Percentiles rank a stretch among this genome's conserved stretches.
Conservation (phyloP, 73 alveolate genomes). For the Paramecium sexaurelia region DNA sequence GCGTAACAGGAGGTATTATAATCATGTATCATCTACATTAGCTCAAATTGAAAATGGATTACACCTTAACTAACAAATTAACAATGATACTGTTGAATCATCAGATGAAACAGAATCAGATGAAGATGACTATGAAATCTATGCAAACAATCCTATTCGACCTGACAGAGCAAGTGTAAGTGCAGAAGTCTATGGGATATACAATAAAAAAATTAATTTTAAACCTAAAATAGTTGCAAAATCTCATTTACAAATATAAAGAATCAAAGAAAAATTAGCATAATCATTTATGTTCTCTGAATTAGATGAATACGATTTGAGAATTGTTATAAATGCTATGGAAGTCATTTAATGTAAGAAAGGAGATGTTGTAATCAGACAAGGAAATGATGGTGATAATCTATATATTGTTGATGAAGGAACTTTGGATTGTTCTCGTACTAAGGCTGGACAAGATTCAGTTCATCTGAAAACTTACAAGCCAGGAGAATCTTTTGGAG, state of each 20-base stretch:
- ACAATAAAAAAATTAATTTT: conserved; percentile 74
- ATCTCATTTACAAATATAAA: conserved; percentile 71
- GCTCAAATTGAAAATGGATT: conserved; percentile 23
- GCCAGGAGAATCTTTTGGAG: conserved; percentile 88
- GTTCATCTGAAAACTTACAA: conserved; percentile 72
- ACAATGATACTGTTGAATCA: background rate
- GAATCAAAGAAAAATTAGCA: conserved; percentile 74
- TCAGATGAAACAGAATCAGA: conserved; percentile 36
- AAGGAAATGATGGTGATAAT: conserved; percentile 95
- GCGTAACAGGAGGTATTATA: background rate
- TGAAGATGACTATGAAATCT: conserved; percentile 60
- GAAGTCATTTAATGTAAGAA: conserved; percentile 67
- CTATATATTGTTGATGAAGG: conserved; percentile 94
- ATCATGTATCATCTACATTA: background rate
- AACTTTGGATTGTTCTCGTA: conserved; percentile 77
- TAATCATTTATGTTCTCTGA: conserved; percentile 74
- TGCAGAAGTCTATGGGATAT: conserved; percentile 83
- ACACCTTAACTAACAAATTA: background rate
- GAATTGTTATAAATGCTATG: conserved; percentile 82
- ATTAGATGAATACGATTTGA: conserved; percentile 75
- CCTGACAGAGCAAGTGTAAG: conserved; percentile 73
- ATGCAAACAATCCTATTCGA: conserved; percentile 49
- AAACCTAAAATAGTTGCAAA: conserved; percentile 77
- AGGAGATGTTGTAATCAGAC: conserved; percentile 71
- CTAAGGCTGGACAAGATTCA: conserved; percentile 40